A percentile compares a stretch with the other conserved stretches of the same genome.
phyloP scores from a whole-genome alignment of 805 yeast genomes.

The Saturnispora hagleri region DNA sequence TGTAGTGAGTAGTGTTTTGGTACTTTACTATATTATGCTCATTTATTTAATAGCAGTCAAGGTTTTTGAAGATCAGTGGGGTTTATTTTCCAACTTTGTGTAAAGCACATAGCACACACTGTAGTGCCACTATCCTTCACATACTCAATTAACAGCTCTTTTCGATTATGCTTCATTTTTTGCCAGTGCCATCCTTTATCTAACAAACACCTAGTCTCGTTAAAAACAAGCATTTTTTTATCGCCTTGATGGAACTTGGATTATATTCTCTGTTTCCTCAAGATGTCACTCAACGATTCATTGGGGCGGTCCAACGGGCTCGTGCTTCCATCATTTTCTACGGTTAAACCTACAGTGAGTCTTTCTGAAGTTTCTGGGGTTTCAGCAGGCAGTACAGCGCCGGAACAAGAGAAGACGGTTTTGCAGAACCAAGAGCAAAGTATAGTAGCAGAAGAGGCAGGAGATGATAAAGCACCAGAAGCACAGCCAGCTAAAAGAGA shows the following conservation, averaged over 20 bases:
- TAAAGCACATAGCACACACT: no score
- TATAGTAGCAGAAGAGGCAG: background rate
- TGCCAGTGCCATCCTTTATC: background rate
- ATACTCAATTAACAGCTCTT: no score
- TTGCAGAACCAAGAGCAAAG: background rate
- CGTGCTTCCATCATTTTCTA: conserved; percentile 12
- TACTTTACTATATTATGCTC: no score
- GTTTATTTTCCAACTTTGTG: no score
- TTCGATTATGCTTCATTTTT: no score
- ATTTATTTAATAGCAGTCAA: no score
- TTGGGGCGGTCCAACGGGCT: conserved; percentile 9
- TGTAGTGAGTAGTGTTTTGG: no score
- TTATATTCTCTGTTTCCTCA: background rate
- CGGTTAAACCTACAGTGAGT: conserved; percentile 12
- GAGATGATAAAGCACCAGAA: background rate
- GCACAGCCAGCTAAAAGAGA: background rate
- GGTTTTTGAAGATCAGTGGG: no score
- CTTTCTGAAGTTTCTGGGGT: conserved; percentile 9
- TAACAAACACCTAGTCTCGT: background rate
- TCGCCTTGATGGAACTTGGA: background rate
- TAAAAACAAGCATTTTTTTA: background rate
- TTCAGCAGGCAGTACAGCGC: background rate
- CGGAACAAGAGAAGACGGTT: background rate
- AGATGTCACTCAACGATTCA: conserved; percentile 8
- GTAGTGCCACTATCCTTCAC: no score